phyloP scores from a whole-genome alignment of 2,329 filamentous ascomycete genomes.

The Penicillium rolfsii region DNA sequence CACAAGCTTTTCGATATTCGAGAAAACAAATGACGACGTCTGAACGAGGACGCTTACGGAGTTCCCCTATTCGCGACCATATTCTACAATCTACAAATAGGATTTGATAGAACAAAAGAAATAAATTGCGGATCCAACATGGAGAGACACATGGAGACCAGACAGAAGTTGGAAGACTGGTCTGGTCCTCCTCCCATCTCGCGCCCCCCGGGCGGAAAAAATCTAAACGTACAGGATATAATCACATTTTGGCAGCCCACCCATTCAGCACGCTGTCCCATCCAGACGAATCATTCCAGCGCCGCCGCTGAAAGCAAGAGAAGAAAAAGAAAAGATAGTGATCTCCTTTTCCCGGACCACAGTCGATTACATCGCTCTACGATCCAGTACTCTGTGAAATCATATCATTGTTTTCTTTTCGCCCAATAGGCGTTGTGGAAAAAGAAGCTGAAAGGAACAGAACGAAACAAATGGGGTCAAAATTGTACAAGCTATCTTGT shows the following conservation, averaged over 20 bases:
- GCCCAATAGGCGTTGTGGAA: slow-evolving; percentile 10
- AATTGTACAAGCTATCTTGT: slow-evolving; percentile 52
- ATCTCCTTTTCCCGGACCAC: slow-evolving; percentile 28
- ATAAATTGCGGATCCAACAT: slow-evolving; percentile 38
- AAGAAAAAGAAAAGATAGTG: not conserved
- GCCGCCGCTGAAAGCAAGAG: not conserved
- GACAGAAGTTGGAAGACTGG: slow-evolving; percentile 30
- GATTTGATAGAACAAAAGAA: slow-evolving; percentile 36
- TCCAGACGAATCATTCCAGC: slow-evolving; percentile 4
- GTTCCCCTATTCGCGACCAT: too few relatives aligned
- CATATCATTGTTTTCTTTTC: slow-evolving; percentile 7
- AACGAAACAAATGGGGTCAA: slow-evolving; percentile 47
- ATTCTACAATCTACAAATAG: slow-evolving; percentile 3
- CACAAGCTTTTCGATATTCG: not conserved
- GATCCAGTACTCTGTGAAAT: slow-evolving; percentile 28
- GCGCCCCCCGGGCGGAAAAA: slow-evolving; percentile 38
- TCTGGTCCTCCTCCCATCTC: slow-evolving; percentile 33
- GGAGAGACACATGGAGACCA: slow-evolving; percentile 33
- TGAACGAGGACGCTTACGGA: too few relatives aligned
- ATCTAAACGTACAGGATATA: slow-evolving; percentile 50
- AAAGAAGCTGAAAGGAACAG: slow-evolving; percentile 33
- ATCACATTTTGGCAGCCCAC: slow-evolving; percentile 39
- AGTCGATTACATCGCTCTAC: slow-evolving; percentile 35
- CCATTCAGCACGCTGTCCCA: slow-evolving; percentile 8
- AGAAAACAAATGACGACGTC: too few relatives aligned